Evolutionary conservation across 352 stramenopile species (phyloP), one percentile per base, ranked within the genome.

Genomic region (Pythium periplocum): DNA sequence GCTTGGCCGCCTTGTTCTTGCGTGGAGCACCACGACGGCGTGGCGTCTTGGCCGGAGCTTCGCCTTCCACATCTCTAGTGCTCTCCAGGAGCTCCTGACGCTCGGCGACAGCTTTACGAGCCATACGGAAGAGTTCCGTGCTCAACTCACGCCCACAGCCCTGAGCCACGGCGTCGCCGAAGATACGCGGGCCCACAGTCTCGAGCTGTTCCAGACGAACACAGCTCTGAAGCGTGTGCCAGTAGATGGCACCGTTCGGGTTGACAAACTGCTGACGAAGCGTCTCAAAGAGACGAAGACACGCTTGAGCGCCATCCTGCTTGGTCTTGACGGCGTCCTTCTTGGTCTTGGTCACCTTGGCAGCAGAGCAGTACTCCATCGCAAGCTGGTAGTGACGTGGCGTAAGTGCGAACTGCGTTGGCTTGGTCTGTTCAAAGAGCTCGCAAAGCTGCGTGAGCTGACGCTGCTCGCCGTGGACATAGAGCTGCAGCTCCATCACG

Each of bases 211-310:
- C 64, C 10, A 90, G 69, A 26, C 60, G 61, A 33, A 75, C 37
- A 50, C 77, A 91, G 51, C 67, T 84, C 56, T 79, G 75, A 17
- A 93, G 65, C 8, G 79, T 83, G n/a, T 85, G 46, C 54, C 83
- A 53, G 59, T 92, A 93, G 30, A 86, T 72, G 51, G 78, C 65
- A 31, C 81, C 83, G 41, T 83, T 90, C 6, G 83, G 83, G 26
- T 85, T 80, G 52, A 93, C 68, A 53, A 90, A 90, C 33, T 85
- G 71, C 35, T 78, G 76, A 31, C 79, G 78, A 37, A 93, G 67
- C 49, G 71, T 59, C 64, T 92, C 78, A 39, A 92, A 93, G 47
- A 93, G 59, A 59, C 81, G 76, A 49, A 93, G 62, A 46, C 68
- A 78, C 38, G 78, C 54, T 11, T 74, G 60, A 5, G 78, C 61